phyloP scores from a whole-genome alignment of 352 stramenopile genomes.

The Pythium biforme region DNA sequence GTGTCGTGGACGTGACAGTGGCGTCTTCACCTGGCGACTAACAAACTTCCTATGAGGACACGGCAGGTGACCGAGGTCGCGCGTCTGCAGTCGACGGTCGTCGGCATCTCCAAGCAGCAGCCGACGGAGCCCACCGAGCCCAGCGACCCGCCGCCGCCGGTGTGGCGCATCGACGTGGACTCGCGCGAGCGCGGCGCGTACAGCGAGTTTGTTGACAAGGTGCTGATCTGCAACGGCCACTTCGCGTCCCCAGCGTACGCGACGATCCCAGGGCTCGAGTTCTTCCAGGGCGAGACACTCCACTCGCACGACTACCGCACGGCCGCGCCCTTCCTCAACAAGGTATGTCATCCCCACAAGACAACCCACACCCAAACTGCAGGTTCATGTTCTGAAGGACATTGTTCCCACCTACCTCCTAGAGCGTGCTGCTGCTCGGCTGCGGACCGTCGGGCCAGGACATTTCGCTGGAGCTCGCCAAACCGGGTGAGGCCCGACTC shows the following conservation, averaged over 20 bases:
- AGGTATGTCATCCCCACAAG: conserved; percentile 9
- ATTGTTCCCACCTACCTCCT: background rate
- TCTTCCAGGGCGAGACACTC: conserved; percentile 32
- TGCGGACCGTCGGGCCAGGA: conserved; percentile 70
- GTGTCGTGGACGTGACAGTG: too few species aligned
- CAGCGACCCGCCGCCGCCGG: background rate
- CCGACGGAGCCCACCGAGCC: background rate
- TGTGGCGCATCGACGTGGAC: conserved; percentile 44
- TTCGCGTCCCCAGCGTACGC: conserved; percentile 58
- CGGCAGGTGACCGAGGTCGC: conserved; percentile 44
- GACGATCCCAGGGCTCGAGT: conserved; percentile 49
- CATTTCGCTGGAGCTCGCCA: conserved; percentile 72
- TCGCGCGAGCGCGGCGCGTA: conserved; percentile 42
- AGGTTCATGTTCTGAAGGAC: too few species aligned
- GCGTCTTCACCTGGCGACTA: too few species aligned
- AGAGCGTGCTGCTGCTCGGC: conserved; percentile 67
- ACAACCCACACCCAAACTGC: background rate
- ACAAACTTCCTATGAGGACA: too few species aligned
- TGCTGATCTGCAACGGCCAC: conserved; percentile 79
- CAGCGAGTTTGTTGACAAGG: conserved; percentile 67
- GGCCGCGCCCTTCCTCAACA: conserved; percentile 18
- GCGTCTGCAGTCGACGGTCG: conserved; percentile 53
- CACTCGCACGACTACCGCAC: conserved; percentile 40
- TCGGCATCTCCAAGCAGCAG: conserved; percentile 38
- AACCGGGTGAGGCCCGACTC: conserved; percentile 31